phyloP scores from a whole-genome alignment of 176 grass and related monocot genomes.

The Oryza brachyantha region DNA sequence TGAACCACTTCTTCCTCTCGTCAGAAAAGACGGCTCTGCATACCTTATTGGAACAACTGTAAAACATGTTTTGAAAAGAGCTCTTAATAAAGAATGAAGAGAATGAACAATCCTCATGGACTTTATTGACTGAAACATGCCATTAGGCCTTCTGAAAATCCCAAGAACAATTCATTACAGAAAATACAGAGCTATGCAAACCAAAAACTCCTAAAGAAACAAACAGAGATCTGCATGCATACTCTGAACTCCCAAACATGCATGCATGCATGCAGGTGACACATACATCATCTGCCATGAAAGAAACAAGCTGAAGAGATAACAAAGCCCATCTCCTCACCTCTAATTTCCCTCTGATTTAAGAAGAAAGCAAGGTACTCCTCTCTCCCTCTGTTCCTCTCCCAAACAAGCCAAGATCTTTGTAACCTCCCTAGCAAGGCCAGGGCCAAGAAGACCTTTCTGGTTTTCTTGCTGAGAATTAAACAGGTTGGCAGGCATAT shows the following conservation, averaged over 20 bases:
- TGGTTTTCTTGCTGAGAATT: slow-evolving; percentile 29
- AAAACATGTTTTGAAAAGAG: not conserved
- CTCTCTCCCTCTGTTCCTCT: not conserved
- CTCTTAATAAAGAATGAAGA: not conserved
- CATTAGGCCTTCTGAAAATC: not conserved
- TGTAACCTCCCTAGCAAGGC: not conserved
- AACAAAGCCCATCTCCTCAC: slow-evolving; percentile 19
- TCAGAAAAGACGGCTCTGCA: not conserved
- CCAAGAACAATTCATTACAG: not conserved
- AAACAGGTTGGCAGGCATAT: slow-evolving; percentile 21
- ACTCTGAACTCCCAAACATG: not conserved
- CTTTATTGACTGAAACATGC: not conserved
- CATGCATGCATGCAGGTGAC: not conserved
- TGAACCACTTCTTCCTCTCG: not conserved
- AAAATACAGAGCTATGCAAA: not conserved
- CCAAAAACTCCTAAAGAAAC: not conserved
- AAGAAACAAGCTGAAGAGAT: slow-evolving; percentile 17
- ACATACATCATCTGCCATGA: slow-evolving; percentile 11
- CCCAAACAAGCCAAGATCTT: not conserved
- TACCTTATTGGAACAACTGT: not conserved
- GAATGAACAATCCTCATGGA: not conserved
- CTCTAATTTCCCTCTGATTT: slow-evolving; percentile 14
- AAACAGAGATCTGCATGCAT: not conserved
- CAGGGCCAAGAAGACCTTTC: slow-evolving; percentile 5
- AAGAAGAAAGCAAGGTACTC: slow-evolving; percentile 3